phyloP scores from a whole-genome alignment of 2,329 filamentous ascomycete genomes.

The Pseudopithomyces chartarum region DNA sequence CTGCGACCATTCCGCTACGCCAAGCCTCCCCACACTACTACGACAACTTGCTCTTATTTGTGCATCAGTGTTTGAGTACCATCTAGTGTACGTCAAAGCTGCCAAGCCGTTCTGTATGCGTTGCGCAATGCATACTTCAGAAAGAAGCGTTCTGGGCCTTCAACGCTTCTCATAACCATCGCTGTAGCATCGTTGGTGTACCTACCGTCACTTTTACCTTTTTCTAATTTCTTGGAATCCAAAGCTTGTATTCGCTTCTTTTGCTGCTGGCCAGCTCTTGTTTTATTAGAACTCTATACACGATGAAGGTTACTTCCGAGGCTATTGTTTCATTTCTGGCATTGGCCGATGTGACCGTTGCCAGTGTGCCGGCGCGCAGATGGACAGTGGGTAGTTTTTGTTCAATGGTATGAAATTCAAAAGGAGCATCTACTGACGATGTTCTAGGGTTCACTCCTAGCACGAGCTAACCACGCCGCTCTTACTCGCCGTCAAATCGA shows the following conservation, averaged over 20 bases:
- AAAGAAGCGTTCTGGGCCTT: neutral
- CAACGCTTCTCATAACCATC: conserved; percentile 1
- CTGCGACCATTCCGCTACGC: conserved; percentile 23
- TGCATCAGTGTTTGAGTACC: conserved; percentile 12
- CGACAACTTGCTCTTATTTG: conserved; percentile 13
- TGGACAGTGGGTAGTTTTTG: conserved; percentile 25
- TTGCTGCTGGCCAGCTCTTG: conserved; percentile 17
- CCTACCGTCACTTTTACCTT: neutral
- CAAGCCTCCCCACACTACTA: conserved; percentile 12
- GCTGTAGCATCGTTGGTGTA: neutral
- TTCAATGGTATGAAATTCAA: neutral
- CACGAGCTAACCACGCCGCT: conserved; percentile 19
- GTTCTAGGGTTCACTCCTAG: conserved; percentile 16
- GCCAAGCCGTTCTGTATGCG: conserved; percentile 20
- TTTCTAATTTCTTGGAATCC: neutral
- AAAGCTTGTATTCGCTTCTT: conserved; percentile 4
- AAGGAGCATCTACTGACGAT: neutral
- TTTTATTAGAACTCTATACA: conserved; percentile 9
- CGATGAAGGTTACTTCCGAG: conserved; percentile 30
- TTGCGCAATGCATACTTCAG: conserved; percentile 9
- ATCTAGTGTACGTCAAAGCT: conserved; percentile 6
- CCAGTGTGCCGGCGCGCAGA: conserved; percentile 21
- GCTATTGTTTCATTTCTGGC: conserved; percentile 25
- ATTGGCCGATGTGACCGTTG: conserved; percentile 26
- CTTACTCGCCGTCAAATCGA: conserved; percentile 24